Evolutionary conservation across 805 yeast genomes (phyloP).

Genomic region (Clavispora carvajalis): DNA sequence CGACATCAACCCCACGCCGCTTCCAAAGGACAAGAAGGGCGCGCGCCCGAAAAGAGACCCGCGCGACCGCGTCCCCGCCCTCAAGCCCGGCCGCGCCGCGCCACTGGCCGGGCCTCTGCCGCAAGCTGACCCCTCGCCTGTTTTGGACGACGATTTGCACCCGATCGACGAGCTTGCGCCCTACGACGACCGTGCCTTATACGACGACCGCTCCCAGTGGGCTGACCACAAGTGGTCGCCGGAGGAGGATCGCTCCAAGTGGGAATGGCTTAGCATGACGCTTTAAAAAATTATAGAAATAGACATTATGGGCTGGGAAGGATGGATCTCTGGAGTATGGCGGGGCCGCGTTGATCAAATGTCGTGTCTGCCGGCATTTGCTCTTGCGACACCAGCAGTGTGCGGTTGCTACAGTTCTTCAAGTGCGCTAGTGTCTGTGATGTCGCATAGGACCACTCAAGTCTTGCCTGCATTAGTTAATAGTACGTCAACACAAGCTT

Average conservation of each 20-base stretch:
- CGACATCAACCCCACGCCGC: slow-evolving; percentile 44
- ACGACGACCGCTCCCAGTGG: slow-evolving; percentile 31
- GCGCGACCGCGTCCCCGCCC: background rate
- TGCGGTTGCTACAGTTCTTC: too few relatives aligned
- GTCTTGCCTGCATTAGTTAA: too few relatives aligned
- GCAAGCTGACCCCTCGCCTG: background rate
- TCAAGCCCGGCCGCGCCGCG: background rate
- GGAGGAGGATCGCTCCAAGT: slow-evolving; percentile 20
- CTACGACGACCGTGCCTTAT: slow-evolving; percentile 21
- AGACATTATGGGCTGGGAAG: too few relatives aligned
- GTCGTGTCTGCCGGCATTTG: too few relatives aligned
- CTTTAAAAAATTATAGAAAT: slow-evolving; percentile 15
- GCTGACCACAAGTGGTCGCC: background rate
- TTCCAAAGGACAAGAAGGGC: slow-evolving; percentile 14
- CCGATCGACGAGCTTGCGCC: slow-evolving; percentile 8
- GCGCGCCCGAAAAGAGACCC: background rate
- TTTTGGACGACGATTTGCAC: slow-evolving; percentile 3
- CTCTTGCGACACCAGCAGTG: too few relatives aligned
- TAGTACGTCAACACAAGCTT: too few relatives aligned
- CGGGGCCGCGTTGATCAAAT: too few relatives aligned
- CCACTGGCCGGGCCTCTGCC: background rate
- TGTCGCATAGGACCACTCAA: too few relatives aligned
- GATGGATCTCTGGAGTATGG: too few relatives aligned
- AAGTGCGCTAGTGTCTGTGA: too few relatives aligned
- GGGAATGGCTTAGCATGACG: slow-evolving; percentile 47